Conservation (phyloP, 179 eudicot species). For the Spinacia oleracea region DNA sequence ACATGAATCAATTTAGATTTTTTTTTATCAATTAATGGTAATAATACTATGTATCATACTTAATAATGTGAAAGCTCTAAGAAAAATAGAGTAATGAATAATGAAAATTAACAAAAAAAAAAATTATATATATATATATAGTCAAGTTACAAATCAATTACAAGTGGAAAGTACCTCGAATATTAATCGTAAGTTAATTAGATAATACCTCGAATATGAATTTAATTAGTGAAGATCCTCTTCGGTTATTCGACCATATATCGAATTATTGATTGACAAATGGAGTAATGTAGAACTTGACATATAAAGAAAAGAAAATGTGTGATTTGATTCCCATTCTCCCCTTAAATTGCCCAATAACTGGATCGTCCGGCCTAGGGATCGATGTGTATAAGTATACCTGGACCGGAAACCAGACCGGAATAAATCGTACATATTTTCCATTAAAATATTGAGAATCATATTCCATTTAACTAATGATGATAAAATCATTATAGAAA, state of each 20-base stretch:
- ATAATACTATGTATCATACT: constrained; percentile 9
- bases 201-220: too few species aligned
- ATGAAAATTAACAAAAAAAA: background rate
- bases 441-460: too few species aligned
- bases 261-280: background rate
- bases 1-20: background rate
- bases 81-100: background rate
- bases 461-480: background rate
- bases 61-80: background rate
- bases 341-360: background rate
- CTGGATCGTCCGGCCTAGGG: too few species aligned
- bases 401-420: too few species aligned
- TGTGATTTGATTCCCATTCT: too few species aligned
- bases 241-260: background rate
- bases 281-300: background rate
- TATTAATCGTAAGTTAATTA: too few species aligned
- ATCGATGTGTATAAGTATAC: too few species aligned
- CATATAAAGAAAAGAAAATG: too few species aligned
- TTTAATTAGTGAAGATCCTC: background rate
- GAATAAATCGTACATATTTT: too few species aligned
- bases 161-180: too few species aligned
- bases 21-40: constrained; percentile 4
- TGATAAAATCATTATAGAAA: background rate
- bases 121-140: too few species aligned
- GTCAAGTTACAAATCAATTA: too few species aligned